Evolutionary conservation across 2,329 filamentous ascomycete species (phyloP), one percentile per base, ranked within the genome.

Genomic region (Cladosporium sp.): DNA sequence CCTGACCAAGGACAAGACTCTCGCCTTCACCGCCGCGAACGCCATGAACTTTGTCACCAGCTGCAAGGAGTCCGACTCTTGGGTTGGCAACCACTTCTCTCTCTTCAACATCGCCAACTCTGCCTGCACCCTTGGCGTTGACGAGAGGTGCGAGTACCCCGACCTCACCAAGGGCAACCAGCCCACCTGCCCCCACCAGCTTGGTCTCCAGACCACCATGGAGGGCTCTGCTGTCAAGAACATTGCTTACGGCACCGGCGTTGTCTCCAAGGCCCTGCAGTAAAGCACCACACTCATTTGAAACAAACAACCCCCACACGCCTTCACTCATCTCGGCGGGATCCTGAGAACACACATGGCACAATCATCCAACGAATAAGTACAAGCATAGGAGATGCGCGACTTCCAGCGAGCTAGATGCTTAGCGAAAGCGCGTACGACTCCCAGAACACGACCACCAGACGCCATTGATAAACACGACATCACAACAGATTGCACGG

Each of bases 21-120:
- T 88, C 44, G 82, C 85, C 7, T 80, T 88, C 57, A 80, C 80
- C 61, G 85, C 84, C 2, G 73, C 83, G 71, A 86, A 86, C 80
- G 83, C 82, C 77, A 86, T 87, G 79, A 82, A 84, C 76, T 86
- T 80, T 68, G 72, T 86, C 8, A 73, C 80, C 61, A 78, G 76
- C 67, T 86, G 85, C 73, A 59, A 65, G 46, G 53, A 57, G n/a
- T 76, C 85, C 14, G 74, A 78, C 71, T 84, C 78, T 77, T 86
- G 81, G 80, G 81, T 85, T 53, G 84, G 78, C 66, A 75, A 82
- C 69, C 85, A 87, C 77, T 77, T 84, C 74, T 74, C 79, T 58
- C 65, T 70, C 35, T 68, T 61, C 77, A 86, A 88, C 77, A 83
- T 86, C 59, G 75, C 78, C 64, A 84, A 86, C 72, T 71, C 82